Base-by-base conservation (phyloP, 1,284 basidiomycete genomes). In the Sphaerobolus stellatus region DNA sequence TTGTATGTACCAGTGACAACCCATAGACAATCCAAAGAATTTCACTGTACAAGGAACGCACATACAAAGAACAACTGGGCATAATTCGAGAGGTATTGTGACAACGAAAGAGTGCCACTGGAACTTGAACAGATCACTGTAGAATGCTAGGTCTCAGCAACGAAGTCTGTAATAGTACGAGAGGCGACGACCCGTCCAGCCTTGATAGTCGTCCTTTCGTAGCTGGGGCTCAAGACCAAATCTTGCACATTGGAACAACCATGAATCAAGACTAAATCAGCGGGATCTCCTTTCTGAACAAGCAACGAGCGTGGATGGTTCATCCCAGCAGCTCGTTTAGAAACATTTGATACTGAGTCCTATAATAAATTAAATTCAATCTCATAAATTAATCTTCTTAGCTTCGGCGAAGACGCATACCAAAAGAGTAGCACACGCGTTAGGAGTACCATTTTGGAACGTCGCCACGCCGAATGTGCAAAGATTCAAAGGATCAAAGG, bases 221-320 rank as follows among this genome's bases (percentile, higher is more conserved):
- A 80, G 50, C 70, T 66, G 25, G 82, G 83, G 58, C 74, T 74
- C 28, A 83, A 72, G 6, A 76, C 76, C 6, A 74, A 78, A 49
- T 72, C 71, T 58, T 75, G 75, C 45, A 81, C 62, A n/a, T 70
- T 67, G 33, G 64, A 61, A 57, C 75, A 75, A 28, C 73, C 75
- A 60, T 82, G 81, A 51, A 86, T 69, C 50, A 86, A 69, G n/a
- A 84, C 77, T 54, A 85, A 82, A 67, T 86, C 79, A 6, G 83
- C 80, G 16, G 67, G 68, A 59, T 75, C 74, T 27, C 76, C 77
- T 28, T 66, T 54, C 25, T 59, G 56, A 29, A 78, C 73, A 41
- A 72, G 64, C 1, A 83, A 63, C 38, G 66, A 63, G 43, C 66
- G 52, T 8, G 33, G 58, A 38, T 61, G 54, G 41, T 62, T 58